Conservation (phyloP, 768 basidiomycete species). For the Coprinellus aureogranulatus region DNA sequence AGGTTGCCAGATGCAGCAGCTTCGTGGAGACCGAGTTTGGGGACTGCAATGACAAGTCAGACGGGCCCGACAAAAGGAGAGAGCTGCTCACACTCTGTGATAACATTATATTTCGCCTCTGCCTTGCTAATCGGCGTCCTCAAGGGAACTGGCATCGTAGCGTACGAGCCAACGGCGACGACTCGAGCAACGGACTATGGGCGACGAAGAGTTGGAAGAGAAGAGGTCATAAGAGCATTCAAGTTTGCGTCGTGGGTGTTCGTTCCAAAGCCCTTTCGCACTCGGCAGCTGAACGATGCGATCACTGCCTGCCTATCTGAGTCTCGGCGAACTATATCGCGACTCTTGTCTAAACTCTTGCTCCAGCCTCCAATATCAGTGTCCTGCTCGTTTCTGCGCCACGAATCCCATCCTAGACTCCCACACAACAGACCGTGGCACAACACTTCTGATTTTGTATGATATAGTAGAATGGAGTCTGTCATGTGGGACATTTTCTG, state of each 20-base stretch:
- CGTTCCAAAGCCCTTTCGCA: constrained; percentile 1
- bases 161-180: constrained; percentile 16
- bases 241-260: constrained; percentile 11
- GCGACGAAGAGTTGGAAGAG: not conserved
- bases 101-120: constrained; percentile 57
- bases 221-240: constrained; percentile 6
- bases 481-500: not conserved
- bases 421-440: not conserved
- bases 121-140: constrained; percentile 47
- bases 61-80: constrained; percentile 1
- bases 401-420: not conserved
- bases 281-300: constrained; percentile 8
- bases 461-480: not conserved
- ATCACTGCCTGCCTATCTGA: constrained; percentile 5
- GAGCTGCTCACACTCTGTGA: constrained; percentile 49
- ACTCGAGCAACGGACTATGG: no score
- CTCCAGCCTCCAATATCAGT: no score
- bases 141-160: constrained; percentile 49
- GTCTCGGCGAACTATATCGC: not conserved
- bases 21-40: constrained; percentile 72
- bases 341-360: not conserved
- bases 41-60: constrained; percentile 44
- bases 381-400: no score
- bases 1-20: constrained; percentile 85
- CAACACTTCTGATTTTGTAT: not conserved